A percentile compares a stretch with the other conserved stretches of the same genome.
Evolutionary conservation across 1,139 yeast species (phyloP).

Genomic region (Scheffersomyces stambukii): DNA sequence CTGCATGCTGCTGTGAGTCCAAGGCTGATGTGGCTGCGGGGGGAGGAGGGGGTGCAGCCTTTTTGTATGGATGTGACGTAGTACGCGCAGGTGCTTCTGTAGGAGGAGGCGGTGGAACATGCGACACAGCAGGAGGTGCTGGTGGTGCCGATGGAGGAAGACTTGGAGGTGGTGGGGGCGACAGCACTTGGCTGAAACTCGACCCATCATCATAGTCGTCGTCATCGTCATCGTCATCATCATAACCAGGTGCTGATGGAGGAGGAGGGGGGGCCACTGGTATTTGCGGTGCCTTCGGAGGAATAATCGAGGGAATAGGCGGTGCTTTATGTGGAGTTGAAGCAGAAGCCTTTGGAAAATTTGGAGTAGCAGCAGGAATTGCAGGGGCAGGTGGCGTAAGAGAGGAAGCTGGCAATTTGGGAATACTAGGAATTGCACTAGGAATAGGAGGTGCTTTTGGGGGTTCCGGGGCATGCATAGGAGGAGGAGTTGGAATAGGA

Average conservation of each 20-base stretch:
- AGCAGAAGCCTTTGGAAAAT: too few relatives aligned
- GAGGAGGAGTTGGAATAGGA: not conserved
- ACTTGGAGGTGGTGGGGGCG: slow-evolving; percentile 4
- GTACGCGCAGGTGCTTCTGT: slow-evolving; percentile 13
- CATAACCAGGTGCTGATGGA: too few relatives aligned
- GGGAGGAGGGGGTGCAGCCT: slow-evolving; percentile 36
- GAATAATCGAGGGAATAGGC: slow-evolving; percentile 6
- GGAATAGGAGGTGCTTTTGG: too few relatives aligned
- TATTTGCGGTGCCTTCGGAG: too few relatives aligned
- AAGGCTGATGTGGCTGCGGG: slow-evolving; percentile 23
- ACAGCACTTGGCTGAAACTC: slow-evolving; percentile 8
- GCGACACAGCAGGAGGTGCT: slow-evolving; percentile 6
- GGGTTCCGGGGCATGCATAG: not conserved
- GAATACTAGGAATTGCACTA: too few relatives aligned
- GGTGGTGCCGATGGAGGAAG: slow-evolving; percentile 10
- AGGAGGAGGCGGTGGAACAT: slow-evolving; percentile 9
- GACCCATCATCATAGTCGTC: too few relatives aligned
- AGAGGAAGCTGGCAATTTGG: too few relatives aligned
- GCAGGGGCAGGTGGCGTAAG: too few relatives aligned
- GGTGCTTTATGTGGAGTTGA: slow-evolving; percentile 2
- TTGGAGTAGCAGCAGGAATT: too few relatives aligned
- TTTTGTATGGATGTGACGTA: slow-evolving; percentile 14
- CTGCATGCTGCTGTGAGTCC: slow-evolving; percentile 45
- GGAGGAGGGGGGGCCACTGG: too few relatives aligned
- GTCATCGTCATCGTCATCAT: too few relatives aligned